phyloP scores from a whole-genome alignment of 1,139 yeast genomes.

The Magnusiomyces tetraspermus region DNA sequence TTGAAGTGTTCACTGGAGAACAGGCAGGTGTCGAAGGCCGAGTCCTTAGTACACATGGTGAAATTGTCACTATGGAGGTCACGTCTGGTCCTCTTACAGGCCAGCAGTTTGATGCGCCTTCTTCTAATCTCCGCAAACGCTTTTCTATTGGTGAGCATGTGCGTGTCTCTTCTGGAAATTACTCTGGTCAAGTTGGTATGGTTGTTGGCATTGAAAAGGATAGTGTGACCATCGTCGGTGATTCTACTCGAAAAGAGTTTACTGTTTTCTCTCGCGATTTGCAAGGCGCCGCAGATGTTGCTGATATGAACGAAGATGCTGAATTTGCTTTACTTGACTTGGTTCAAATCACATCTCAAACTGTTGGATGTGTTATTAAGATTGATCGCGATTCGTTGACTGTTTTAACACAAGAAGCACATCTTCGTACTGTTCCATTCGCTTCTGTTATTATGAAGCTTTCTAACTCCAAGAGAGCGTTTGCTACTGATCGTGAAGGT shows the following conservation, averaged over 20 bases:
- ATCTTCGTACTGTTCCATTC: constrained; percentile 61
- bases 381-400: constrained; percentile 82
- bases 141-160: constrained; percentile 93
- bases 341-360: constrained; percentile 77
- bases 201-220: constrained; percentile 77
- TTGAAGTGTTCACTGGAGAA: constrained; percentile 86
- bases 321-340: constrained; percentile 81
- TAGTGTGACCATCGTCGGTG: constrained; percentile 80
- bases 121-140: constrained; percentile 70
- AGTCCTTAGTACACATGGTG: constrained; percentile 60
- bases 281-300: constrained; percentile 45
- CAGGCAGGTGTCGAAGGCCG: constrained; percentile 83
- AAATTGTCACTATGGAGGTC: constrained; percentile 49
- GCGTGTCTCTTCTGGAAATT: constrained; percentile 84
- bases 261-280: constrained; percentile 84
- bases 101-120: constrained; percentile 61
- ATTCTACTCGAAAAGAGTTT: constrained; percentile 77
- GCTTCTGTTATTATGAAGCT: constrained; percentile 73
- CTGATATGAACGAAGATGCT: constrained; percentile 44
- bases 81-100: constrained; percentile 45
- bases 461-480: constrained; percentile 50
- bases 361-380: constrained; percentile 81
- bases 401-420: constrained; percentile 78
- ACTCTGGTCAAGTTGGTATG: constrained; percentile 88
- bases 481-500: constrained; percentile 83